A percentile compares a stretch with the other conserved stretches of the same genome.
Conservation (phyloP, 1,139 yeast species). For the Meyerozyma elateridarum region DNA sequence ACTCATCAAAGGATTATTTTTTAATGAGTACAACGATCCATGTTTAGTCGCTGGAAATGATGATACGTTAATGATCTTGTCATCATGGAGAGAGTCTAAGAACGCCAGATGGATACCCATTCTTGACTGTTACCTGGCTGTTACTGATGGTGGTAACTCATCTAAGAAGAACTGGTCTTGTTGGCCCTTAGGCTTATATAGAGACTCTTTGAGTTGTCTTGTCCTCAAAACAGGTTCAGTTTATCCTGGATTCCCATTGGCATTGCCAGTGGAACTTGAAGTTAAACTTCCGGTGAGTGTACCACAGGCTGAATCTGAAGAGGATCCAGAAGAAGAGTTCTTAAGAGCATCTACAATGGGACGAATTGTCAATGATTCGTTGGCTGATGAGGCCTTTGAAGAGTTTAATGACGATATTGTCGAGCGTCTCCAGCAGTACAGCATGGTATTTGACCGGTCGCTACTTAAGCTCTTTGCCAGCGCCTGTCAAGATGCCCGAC, state of each 20-base stretch:
- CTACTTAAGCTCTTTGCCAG: conserved; percentile 71
- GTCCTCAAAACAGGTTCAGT: conserved; percentile 58
- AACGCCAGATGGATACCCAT: conserved; percentile 89
- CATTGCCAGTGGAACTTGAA: conserved; percentile 76
- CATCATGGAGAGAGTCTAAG: conserved; percentile 71
- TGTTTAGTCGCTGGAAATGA: conserved; percentile 70
- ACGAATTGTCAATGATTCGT: conserved; percentile 42
- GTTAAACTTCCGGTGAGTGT: conserved; percentile 56
- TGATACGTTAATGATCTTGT: conserved; percentile 63
- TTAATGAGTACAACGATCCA: conserved; percentile 85
- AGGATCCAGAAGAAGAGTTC: conserved; percentile 40
- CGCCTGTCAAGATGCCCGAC: conserved; percentile 65
- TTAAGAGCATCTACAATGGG: conserved; percentile 47
- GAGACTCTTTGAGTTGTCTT: conserved; percentile 67
- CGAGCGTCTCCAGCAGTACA: conserved; percentile 48
- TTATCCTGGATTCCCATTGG: conserved; percentile 69
- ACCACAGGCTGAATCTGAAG: conserved; percentile 28
- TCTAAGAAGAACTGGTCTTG: conserved; percentile 52
- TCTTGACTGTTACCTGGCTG: conserved; percentile 59
- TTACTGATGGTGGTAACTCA: conserved; percentile 49
- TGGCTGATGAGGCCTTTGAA: conserved; percentile 28
- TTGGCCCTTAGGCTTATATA: conserved; percentile 85
- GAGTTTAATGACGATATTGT: conserved; percentile 35
- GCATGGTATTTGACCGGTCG: conserved; percentile 63
- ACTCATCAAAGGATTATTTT: conserved; percentile 65